Percentiles rank a stretch among this genome's conserved stretches.
Conservation (phyloP, 495 filamentous ascomycete genomes). For the Aspergillus diversus region DNA sequence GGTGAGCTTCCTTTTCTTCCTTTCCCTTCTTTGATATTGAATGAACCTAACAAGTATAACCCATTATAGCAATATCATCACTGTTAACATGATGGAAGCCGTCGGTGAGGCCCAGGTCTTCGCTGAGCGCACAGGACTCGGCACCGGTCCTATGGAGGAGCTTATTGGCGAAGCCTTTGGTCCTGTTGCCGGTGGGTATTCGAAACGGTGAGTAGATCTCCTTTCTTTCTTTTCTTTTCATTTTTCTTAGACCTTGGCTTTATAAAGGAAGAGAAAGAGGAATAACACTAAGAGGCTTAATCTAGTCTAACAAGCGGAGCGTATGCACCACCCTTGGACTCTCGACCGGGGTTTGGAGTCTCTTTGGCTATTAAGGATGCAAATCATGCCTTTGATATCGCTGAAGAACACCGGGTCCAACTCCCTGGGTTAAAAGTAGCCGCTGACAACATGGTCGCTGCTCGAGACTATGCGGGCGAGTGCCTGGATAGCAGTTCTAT, state of each 20-base stretch:
- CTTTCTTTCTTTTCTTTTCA: neutral
- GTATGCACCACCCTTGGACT: constrained; percentile 47
- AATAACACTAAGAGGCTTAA: constrained; percentile 1
- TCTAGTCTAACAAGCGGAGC: constrained; percentile 47
- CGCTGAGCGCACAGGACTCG: constrained; percentile 57
- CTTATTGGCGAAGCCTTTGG: constrained; percentile 57
- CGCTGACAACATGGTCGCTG: constrained; percentile 45
- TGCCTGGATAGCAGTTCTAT: constrained; percentile 51
- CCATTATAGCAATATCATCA: constrained; percentile 46
- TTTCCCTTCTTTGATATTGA: neutral
- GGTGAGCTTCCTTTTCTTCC: constrained; percentile 22
- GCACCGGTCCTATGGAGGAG: constrained; percentile 51
- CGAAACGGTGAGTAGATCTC: constrained; percentile 40
- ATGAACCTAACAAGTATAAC: neutral
- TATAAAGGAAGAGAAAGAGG: neutral
- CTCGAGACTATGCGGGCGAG: constrained; percentile 45
- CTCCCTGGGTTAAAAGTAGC: constrained; percentile 45
- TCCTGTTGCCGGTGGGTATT: constrained; percentile 51
- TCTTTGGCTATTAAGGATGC: constrained; percentile 53
- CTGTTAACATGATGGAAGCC: constrained; percentile 53
- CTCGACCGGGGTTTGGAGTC: constrained; percentile 50
- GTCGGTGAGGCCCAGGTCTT: constrained; percentile 59
- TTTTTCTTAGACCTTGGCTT: neutral
- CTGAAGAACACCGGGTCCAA: constrained; percentile 37
- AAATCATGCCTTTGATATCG: constrained; percentile 43